A percentile compares a stretch with the other conserved stretches of the same genome.
Conservation (phyloP, 2,329 filamentous ascomycete species). For the Cladophialophora carrionii region DNA sequence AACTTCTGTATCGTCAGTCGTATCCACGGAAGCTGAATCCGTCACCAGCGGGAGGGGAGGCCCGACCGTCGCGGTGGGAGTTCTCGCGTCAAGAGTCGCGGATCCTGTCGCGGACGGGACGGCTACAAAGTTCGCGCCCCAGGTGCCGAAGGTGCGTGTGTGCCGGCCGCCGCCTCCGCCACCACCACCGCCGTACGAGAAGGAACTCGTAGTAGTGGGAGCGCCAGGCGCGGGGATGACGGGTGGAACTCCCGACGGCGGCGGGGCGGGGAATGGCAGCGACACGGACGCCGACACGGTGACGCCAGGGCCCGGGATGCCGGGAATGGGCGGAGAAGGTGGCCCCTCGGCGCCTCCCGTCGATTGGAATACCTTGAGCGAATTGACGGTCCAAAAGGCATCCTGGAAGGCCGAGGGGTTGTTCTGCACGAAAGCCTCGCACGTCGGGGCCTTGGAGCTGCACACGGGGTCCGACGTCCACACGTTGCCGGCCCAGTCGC, state of each 20-base stretch:
- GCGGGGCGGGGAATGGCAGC: neutral
- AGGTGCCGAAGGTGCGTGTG: conserved; percentile 18
- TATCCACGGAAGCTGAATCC: neutral
- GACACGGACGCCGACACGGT: conserved; percentile 4
- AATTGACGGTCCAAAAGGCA: conserved; percentile 56
- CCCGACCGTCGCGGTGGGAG: neutral
- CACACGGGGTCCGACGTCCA: conserved; percentile 66
- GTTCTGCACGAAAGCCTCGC: conserved; percentile 70
- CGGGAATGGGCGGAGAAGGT: neutral
- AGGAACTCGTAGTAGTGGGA: neutral
- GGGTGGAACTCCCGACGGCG: conserved; percentile 11
- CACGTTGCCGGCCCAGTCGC: conserved; percentile 77
- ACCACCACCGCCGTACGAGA: conserved; percentile 5
- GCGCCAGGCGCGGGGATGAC: conserved; percentile 11
- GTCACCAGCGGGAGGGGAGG: neutral
- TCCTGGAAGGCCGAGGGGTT: conserved; percentile 72
- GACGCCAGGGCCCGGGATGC: conserved; percentile 4
- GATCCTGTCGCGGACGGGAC: neutral
- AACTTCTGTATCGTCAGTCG: neutral
- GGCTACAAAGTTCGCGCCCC: conserved; percentile 20
- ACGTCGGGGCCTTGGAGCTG: conserved; percentile 63
- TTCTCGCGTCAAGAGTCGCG: neutral
- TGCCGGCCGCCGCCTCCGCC: conserved; percentile 11
- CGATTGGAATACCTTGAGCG: conserved; percentile 34
- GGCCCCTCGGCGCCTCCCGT: neutral